phyloP scores from a whole-genome alignment of 176 grass and related monocot species.

The Coix lacrymajobi region DNA sequence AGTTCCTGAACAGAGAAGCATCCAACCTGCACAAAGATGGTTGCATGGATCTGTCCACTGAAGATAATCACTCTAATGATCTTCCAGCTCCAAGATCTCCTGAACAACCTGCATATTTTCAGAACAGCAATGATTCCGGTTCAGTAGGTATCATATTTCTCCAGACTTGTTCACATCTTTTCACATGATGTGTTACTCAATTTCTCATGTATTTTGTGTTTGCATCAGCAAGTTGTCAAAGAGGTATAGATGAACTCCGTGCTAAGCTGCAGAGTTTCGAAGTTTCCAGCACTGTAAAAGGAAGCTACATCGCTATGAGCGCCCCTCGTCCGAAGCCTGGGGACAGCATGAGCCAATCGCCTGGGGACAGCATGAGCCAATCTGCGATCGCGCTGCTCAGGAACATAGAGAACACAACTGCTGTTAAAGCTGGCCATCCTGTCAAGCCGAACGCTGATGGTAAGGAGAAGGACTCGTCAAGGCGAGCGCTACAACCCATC shows the following conservation, averaged over 20 bases:
- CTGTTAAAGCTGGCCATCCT: background rate
- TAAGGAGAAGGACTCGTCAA: conserved; percentile 14
- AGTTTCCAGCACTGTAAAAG: conserved; percentile 32
- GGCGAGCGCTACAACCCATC: conserved; percentile 16
- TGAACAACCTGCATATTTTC: background rate
- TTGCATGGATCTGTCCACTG: background rate
- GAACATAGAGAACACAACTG: conserved; percentile 18
- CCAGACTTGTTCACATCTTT: background rate
- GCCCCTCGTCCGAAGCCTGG: background rate
- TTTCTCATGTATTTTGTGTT: background rate
- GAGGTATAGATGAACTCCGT: conserved; percentile 10
- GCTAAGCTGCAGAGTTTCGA: conserved; percentile 25
- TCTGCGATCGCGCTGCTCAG: background rate
- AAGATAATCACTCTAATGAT: background rate
- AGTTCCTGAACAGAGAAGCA: background rate
- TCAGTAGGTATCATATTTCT: conserved; percentile 14
- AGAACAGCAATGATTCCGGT: background rate
- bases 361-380: background rate
- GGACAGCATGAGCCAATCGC: background rate
- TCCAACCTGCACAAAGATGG: background rate
- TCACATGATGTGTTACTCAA: too few relatives aligned
- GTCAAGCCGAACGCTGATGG: background rate
- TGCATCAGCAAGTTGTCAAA: background rate
- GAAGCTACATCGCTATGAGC: conserved; percentile 1
- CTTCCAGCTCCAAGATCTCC: background rate